Conservation (phyloP, 179 eudicot species). For the Vitellaria paradoxa region DNA sequence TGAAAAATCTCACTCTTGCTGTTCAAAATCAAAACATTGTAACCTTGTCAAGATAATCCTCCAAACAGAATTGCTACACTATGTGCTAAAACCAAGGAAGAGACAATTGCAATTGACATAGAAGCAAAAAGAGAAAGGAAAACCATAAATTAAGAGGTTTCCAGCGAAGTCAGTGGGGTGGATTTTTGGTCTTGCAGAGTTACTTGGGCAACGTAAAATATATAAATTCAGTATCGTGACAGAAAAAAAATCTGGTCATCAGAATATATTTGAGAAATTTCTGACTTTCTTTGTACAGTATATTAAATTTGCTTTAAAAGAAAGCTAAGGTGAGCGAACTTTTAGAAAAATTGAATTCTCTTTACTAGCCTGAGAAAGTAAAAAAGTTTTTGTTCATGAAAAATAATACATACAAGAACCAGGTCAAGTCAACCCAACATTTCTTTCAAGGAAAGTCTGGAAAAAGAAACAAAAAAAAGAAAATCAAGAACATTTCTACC, state of each 20-base stretch:
- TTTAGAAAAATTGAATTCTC: not conserved
- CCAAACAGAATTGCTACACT: not conserved
- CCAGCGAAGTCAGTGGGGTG: not conserved
- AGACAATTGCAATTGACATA: not conserved
- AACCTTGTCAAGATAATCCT: not conserved
- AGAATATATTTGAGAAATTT: not conserved
- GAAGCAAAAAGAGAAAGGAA: not conserved
- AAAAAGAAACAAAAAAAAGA: not conserved
- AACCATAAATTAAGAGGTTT: not conserved
- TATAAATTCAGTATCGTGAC: not conserved
- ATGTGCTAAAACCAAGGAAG: not conserved
- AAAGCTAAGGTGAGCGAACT: not conserved
- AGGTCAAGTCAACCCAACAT: not conserved
- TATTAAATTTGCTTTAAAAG: not conserved
- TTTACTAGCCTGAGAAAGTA: not conserved
- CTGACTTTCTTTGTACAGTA: not conserved
- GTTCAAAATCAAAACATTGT: not conserved
- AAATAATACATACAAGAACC: not conserved
- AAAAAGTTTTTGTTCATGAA: not conserved
- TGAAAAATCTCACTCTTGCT: not conserved
- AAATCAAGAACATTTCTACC: slow-evolving; percentile 1
- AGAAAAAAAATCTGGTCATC: not conserved
- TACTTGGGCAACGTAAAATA: not conserved
- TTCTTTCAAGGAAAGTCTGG: not conserved
- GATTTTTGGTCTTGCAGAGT: not conserved